Base-by-base conservation (phyloP, 805 yeast species). In the Starmerella roubikii region DNA sequence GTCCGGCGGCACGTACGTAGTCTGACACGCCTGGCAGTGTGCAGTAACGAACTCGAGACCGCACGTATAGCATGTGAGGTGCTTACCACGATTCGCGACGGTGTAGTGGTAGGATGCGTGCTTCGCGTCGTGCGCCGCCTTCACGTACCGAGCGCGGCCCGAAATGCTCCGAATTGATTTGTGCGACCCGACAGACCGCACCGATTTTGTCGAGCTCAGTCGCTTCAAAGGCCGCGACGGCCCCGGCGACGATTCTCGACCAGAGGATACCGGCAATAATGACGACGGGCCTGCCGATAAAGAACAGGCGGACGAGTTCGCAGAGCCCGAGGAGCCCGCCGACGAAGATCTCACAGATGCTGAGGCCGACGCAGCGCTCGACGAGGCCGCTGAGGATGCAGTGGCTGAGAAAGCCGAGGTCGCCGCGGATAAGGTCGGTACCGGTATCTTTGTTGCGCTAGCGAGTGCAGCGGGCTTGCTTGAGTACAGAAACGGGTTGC, bases 41-140 rank as follows among this genome's bases (percentile, higher is more conserved):
- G 34, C 28, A 4, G 43, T 49, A 12, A 18, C 13, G 21, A 52
- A 37, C 9, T 35, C 35, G 26, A 35, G 35, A 8, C 49, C 46
- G 23, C 55, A 52, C 4, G 48, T 44, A 23, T 35, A 46, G 45
- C 55, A 46, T 8, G 35, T 19, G 40, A 51, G 26, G 18, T 30
- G 34, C 35, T 40, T 13, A 32, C 37, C 39, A 9, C 41, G 20
- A 12, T 32, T 33, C 8, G 39, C 37, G 3, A 46, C 41, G 9
- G 41, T 29, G 24, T 32, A 39, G 8, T 38, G 39, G n/a, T 38
- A 30, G 18, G 43, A 43, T 3, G 43, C 50, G 9, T 34, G 38
- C 33, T 45, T 45, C 2, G 46, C 46, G 12, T 41, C 41, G 17
- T 41, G 42, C 12, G 47, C 40, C 4, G 49, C 44, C 40, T 43